Evolutionary conservation across 371 early-diverging fungal species (phyloP).

Genomic region (Batrachochytrium dendrobatidis): DNA sequence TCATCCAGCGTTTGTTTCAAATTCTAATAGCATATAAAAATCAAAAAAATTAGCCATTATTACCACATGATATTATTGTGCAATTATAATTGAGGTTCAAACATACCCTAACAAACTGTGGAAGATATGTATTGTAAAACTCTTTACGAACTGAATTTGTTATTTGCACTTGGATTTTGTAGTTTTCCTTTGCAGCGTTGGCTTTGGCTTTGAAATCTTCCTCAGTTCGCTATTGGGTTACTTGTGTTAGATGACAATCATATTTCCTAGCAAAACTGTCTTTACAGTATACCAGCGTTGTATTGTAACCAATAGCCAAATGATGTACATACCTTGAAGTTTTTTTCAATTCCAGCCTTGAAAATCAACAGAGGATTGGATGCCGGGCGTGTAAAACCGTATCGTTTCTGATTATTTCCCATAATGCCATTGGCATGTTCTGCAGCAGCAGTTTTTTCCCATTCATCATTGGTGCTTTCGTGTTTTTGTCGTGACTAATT

Average conservation of each 20-base stretch:
- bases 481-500: too few species aligned
- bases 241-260: not conserved
- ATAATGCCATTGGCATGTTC: too few species aligned
- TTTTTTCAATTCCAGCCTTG: conserved; percentile 33
- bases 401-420: too few species aligned
- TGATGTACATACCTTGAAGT: conserved; percentile 1
- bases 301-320: not conserved
- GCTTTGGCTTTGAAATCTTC: conserved; percentile 65
- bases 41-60: not conserved
- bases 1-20: conserved; percentile 3
- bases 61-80: not conserved
- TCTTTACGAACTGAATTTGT: conserved; percentile 54
- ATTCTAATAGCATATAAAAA: not conserved
- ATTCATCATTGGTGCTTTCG: too few species aligned
- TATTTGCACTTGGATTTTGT: conserved; percentile 54
- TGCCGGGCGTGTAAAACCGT: too few species aligned
- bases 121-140: conserved; percentile 57
- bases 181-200: conserved; percentile 58
- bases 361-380: conserved; percentile 29
- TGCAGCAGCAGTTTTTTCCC: too few species aligned
- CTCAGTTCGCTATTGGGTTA: conserved; percentile 37
- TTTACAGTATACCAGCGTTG: too few species aligned
- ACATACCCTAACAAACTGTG: conserved; percentile 51
- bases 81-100: not conserved
- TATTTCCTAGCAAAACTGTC: not conserved